Base-by-base conservation (phyloP, 1,284 basidiomycete genomes). In the Xerocomus subilludens region DNA sequence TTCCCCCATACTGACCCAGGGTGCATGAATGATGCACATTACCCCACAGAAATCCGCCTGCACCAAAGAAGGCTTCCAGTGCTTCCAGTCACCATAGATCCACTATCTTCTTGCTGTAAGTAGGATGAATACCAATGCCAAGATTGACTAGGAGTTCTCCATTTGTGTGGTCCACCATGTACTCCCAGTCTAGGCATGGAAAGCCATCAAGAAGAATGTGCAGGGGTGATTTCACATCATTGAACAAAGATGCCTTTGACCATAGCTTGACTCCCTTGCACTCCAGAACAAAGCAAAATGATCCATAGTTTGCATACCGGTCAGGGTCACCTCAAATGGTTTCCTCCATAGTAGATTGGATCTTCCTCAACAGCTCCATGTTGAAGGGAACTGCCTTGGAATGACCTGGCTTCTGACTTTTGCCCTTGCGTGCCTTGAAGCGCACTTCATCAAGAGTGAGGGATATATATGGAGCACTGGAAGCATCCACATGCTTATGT, bases 231-330 rank as follows among this genome's bases (percentile, higher is more conserved):
- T 51, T 14, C 8, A 23, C 7, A 23, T 59, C 23, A 20, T 51
- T 49, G 9, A 53, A 32, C 16, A 63, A 11, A 42, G 55, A 64
- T 25, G 45, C 20, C 38, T 64, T 68, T 5, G 68, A 70, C 35
- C 14, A 64, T 4, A 74, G 63, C 67, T 79, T 79, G 56, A 79
- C 64, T 2, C 78, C 73, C 23, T 70, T 71, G 45, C 47, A 25
- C 21, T 79, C 75, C 0, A 69, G 7, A 2, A 75, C 67, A n/a
- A 79, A 79, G 32, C 79, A 79, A 27, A 79, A 79, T 5, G 70
- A 78, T 13, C 65, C 77, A 68, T 62, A 71, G 21, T 49, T 59
- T 11, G 38, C 23, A 55, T 18, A 55, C 4, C 9, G 18, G 9
- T 63, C 60, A 4, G 25, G 59, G 33, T 56, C 6, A 23, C n/a